phyloP scores from a whole-genome alignment of 1,139 yeast species.

The Yamadazyma oceani region DNA sequence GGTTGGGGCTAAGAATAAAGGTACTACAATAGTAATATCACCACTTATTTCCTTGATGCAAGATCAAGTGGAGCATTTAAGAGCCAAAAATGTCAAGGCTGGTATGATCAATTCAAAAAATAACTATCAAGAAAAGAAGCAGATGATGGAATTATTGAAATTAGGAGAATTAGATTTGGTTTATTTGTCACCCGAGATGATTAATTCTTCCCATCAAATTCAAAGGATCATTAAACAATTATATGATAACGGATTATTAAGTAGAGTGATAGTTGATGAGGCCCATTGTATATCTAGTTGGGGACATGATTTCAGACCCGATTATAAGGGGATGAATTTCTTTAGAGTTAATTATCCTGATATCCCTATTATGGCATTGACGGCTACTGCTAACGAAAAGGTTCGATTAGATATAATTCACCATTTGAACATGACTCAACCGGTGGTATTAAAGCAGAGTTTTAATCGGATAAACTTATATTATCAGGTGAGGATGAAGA shows the following conservation, averaged over 20 bases:
- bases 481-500: conserved; percentile 74
- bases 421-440: conserved; percentile 57
- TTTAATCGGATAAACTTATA: conserved; percentile 85
- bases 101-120: conserved; percentile 88
- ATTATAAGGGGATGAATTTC: conserved; percentile 76
- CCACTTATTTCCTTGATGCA: conserved; percentile 97
- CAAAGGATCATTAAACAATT: conserved; percentile 62
- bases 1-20: conserved; percentile 64
- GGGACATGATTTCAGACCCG: conserved; percentile 99
- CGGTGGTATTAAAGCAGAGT: conserved; percentile 67
- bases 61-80: conserved; percentile 87
- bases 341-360: conserved; percentile 74
- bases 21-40: conserved; percentile 89
- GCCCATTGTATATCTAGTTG: conserved; percentile 98
- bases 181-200: conserved; percentile 95
- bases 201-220: conserved; percentile 71
- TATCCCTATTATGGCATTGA: conserved; percentile 91
- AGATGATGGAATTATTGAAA: conserved; percentile 60
- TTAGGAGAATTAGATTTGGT: conserved; percentile 72
- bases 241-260: conserved; percentile 56
- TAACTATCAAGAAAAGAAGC: conserved; percentile 60
- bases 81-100: conserved; percentile 67
- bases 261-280: conserved; percentile 92
- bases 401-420: conserved; percentile 85
- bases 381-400: conserved; percentile 96